Conservation (phyloP, 768 basidiomycete species). For the Rossbeevera mucosa region DNA sequence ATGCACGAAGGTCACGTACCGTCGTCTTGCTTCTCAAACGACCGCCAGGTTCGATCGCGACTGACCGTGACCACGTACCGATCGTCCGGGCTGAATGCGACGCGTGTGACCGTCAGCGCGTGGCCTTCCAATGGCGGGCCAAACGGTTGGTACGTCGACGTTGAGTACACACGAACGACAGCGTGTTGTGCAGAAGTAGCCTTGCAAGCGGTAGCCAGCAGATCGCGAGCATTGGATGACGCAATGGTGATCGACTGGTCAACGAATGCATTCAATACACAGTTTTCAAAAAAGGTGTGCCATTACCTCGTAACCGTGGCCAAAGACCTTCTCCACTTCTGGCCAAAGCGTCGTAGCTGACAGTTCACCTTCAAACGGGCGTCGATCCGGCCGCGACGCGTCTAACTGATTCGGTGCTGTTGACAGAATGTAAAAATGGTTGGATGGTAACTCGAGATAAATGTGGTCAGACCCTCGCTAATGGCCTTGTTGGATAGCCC, state of each 20-base stretch:
- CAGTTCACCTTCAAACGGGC: conserved; percentile 90
- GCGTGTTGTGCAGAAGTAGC: conserved; percentile 87
- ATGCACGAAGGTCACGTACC: conserved; percentile 29
- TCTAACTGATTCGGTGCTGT: conserved; percentile 17
- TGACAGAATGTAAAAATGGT: background rate
- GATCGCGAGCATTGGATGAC: conserved; percentile 59
- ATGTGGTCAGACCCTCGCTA: conserved; percentile 49
- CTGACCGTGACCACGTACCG: conserved; percentile 76
- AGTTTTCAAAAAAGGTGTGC: background rate
- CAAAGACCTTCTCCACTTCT: conserved; percentile 93
- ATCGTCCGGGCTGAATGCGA: conserved; percentile 88
- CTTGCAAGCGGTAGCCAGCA: conserved; percentile 89
- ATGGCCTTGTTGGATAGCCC: conserved; percentile 92
- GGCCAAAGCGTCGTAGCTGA: conserved; percentile 91
- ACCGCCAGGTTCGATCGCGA: conserved; percentile 86
- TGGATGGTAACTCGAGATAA: background rate
- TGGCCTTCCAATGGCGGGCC: conserved; percentile 80
- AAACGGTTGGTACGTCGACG: conserved; percentile 61
- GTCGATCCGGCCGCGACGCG: conserved; percentile 23
- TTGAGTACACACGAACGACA: conserved; percentile 77
- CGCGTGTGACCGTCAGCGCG: conserved; percentile 81
- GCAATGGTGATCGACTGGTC: conserved; percentile 74
- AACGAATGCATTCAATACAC: background rate
- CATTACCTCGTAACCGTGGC: conserved; percentile 90
- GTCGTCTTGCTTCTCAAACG: conserved; percentile 54